A percentile compares a stretch with the other conserved stretches of the same genome.
Evolutionary conservation across 306 rosid species (phyloP).

Genomic region (Lathyrus tuberosus): DNA sequence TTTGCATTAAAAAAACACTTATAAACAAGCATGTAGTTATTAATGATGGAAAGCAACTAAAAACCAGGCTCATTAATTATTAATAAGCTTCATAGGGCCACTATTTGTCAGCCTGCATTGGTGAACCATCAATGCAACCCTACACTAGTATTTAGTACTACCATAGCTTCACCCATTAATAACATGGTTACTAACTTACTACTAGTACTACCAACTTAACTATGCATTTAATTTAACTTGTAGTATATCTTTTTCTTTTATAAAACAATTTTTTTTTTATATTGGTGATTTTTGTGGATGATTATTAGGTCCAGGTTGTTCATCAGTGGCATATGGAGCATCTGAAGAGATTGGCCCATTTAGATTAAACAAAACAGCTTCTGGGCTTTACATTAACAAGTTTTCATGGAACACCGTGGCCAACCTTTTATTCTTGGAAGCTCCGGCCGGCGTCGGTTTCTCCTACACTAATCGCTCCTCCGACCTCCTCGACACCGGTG

Average conservation of each 20-base stretch:
- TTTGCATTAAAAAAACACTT: too few species aligned
- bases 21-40: conserved; percentile 14
- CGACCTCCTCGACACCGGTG: conserved; percentile 77
- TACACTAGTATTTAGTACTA: conserved; percentile 21
- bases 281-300: background rate
- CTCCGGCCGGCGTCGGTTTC: conserved; percentile 97
- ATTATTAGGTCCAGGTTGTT: conserved; percentile 92
- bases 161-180: background rate
- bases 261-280: background rate
- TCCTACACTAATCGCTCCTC: conserved; percentile 86
- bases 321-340: conserved; percentile 98
- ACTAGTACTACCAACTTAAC: background rate
- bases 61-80: conserved; percentile 50
- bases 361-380: conserved; percentile 71
- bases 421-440: conserved; percentile 82
- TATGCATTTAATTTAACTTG: background rate
- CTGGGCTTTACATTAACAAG: conserved; percentile 75
- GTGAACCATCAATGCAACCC: conserved; percentile 56
- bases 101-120: conserved; percentile 47
- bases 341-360: conserved; percentile 97
- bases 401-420: conserved; percentile 89
- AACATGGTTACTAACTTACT: background rate
- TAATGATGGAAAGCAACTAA: conserved; percentile 56
- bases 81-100: conserved; percentile 40
- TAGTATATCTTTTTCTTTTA: too few species aligned